Conservation (phyloP, 257 asterid genomes). For the Nicotiana obtusifolia region DNA sequence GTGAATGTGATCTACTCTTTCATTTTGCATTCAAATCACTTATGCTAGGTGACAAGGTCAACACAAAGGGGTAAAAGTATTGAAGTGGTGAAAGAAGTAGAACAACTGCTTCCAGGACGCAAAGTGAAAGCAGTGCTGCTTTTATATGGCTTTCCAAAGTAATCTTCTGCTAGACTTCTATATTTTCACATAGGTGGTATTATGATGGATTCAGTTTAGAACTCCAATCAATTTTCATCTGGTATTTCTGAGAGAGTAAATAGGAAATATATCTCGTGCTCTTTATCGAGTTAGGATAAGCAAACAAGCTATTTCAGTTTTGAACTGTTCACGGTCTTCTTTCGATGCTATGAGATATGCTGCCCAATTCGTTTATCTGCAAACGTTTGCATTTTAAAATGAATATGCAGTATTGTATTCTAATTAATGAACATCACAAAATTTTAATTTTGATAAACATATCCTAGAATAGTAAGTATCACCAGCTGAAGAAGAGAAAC, state of each 20-base stretch:
- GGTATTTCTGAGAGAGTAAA: not conserved
- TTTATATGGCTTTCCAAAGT: constrained; percentile 9
- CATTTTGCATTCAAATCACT: constrained; percentile 4
- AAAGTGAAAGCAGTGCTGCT: not conserved
- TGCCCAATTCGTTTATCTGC: not conserved
- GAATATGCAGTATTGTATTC: not conserved
- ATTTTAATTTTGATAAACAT: not conserved
- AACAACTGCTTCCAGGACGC: constrained; percentile 1
- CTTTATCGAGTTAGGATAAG: not conserved
- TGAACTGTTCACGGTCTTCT: not conserved
- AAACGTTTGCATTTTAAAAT: not conserved
- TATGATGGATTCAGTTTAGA: not conserved
- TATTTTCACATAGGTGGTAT: not conserved
- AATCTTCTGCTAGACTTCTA: not conserved
- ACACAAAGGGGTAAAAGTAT: not conserved
- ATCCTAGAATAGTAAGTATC: not conserved
- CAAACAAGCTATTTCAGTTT: not conserved
- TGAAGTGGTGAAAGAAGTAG: constrained; percentile 11
- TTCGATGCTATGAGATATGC: not conserved
- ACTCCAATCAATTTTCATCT: not conserved
- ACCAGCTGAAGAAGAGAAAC: not conserved
- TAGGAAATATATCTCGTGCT: not conserved
- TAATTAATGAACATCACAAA: not conserved
- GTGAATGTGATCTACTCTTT: not conserved
- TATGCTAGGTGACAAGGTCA: not conserved